Base-by-base conservation (phyloP, 2,329 filamentous ascomycete species). In the Penicillium digitatum region DNA sequence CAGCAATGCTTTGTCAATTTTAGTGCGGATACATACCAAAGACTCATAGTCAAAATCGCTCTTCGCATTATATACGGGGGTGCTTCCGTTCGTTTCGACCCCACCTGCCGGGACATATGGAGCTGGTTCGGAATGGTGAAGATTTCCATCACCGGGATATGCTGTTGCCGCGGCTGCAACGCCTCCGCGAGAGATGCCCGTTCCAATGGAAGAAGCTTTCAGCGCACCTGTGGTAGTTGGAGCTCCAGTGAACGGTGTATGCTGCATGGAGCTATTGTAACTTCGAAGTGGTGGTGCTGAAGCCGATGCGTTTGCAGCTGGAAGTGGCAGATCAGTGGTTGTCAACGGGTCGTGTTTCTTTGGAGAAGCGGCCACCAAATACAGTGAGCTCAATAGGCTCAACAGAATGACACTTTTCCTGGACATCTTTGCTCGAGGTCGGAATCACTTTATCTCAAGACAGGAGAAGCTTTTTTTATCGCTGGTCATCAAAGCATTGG, bases 41-140 rank as follows among this genome's bases (percentile, higher is more conserved):
- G 88, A 91, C 69, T 93, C 81, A 69, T 87, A 94, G 71, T 94
- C 90, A 67, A 91, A 94, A 66, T 95, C 90, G 60, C 86, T 89
- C 65, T 89, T 81, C 0, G 89, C 85, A 57, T 87, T 84, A 72
- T 93, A 93, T 1, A 90, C 83, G 1, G 89, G 89, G 40, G 81
- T 79, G 0, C 84, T 82, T n/a, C 88, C 88, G 57, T 93, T 92
- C 40, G 88, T 91, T 2, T 88, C 89, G 1, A 87, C 72, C 12
- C 90, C 90, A 54, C 89, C 88, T 35, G 78, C 82, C 0, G 89
- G 90, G 0, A 81, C 82, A 73, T 87, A 93, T 0, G 88, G 88
- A 1, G 85, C 84, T 1, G 89, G 88, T 71, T 89, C 74, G 1
- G 82, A 77, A n/a, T 82, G 75, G 52, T 88, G 82, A 1, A 92